Evolutionary conservation across 352 stramenopile species (phyloP).

Genomic region (Thalassiosira pacifica): DNA sequence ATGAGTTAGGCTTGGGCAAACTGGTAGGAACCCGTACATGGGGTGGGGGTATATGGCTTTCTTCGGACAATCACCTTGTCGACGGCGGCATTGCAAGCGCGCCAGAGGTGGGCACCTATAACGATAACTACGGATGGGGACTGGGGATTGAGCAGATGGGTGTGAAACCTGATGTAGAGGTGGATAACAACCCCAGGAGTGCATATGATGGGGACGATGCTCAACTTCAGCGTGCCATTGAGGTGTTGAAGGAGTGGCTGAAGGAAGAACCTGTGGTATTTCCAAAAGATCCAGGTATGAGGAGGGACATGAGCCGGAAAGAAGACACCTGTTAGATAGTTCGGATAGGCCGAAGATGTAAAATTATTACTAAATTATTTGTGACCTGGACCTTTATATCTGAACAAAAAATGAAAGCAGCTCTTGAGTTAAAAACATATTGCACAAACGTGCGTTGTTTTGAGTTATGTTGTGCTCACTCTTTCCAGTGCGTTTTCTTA

Average conservation of each 20-base stretch:
- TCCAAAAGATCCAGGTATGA: conserved; percentile 48
- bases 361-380: no score
- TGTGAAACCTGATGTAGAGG: conserved; percentile 75
- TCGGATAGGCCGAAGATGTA: no score
- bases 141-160: conserved; percentile 79
- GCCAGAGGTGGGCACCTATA: conserved; percentile 78
- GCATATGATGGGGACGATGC: conserved; percentile 67
- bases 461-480: no score
- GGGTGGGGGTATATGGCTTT: conserved; percentile 82
- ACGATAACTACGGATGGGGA: conserved; percentile 77
- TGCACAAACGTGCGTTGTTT: no score
- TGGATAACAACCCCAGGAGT: conserved; percentile 81
- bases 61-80: conserved; percentile 77
- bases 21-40: conserved; percentile 76
- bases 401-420: no score
- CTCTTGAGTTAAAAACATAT: no score
- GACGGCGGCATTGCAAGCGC: conserved; percentile 79
- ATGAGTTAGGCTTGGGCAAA: conserved; percentile 76
- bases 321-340: background rate
- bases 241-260: conserved; percentile 71
- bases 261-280: conserved; percentile 68
- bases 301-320: conserved; percentile 34
- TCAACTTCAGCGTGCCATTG: conserved; percentile 76
- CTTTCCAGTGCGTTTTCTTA: no score
- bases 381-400: no score